Percentiles rank a stretch among this genome's conserved stretches.
phyloP scores from a whole-genome alignment of 305 asterid species.

The Ajuga reptans region DNA sequence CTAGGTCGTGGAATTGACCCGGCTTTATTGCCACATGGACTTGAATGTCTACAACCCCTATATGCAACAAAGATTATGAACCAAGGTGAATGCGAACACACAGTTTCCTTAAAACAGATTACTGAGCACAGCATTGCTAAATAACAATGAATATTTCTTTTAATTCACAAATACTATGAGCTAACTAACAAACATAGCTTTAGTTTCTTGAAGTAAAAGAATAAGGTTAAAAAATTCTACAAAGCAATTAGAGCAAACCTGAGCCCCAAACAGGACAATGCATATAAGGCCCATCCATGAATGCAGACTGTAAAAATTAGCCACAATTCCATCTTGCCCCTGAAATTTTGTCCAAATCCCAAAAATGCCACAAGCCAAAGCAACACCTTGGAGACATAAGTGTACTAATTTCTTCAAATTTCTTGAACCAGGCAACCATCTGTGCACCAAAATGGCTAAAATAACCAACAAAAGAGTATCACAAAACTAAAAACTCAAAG shows the following conservation, averaged over 20 bases:
- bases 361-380: constrained; percentile 73
- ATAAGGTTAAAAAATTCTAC: not conserved
- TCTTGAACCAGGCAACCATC: constrained; percentile 80
- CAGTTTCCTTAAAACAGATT: too few species aligned
- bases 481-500: not conserved
- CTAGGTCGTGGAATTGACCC: too few species aligned
- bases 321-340: constrained; percentile 65
- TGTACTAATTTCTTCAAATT: constrained; percentile 69
- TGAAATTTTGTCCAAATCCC: constrained; percentile 85
- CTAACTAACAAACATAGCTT: too few species aligned
- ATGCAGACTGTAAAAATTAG: constrained; percentile 74
- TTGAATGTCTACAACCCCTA: too few species aligned
- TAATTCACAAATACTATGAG: too few species aligned
- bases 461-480: not conserved
- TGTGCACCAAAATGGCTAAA: constrained; percentile 78
- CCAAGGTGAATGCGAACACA: too few species aligned
- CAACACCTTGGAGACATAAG: constrained; percentile 78
- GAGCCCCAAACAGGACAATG: constrained; percentile 64
- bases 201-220: too few species aligned
- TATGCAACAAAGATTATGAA: too few species aligned
- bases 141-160: too few species aligned
- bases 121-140: too few species aligned
- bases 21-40: too few species aligned
- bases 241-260: constrained; percentile 36
- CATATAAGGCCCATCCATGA: constrained; percentile 84